Evolutionary conservation across 1,284 basidiomycete genomes (phyloP).

Genomic region (Cystobasidiaceae sp.): DNA sequence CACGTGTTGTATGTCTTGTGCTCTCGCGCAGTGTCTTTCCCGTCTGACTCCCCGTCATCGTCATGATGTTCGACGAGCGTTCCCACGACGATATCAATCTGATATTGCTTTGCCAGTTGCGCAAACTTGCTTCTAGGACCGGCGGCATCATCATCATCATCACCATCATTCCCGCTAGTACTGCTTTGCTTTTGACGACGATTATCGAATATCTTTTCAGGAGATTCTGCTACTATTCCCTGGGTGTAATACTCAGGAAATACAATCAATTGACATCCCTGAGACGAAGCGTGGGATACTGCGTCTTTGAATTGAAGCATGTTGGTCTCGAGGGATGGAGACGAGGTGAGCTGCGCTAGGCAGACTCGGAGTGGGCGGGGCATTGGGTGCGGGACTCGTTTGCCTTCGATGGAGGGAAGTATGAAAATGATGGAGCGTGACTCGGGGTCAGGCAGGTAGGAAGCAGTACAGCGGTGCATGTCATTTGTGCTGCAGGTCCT

Average conservation of each 20-base stretch:
- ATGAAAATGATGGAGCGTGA: neutral
- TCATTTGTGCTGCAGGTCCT: no score
- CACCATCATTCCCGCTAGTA: neutral
- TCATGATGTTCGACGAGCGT: slow-evolving; percentile 39
- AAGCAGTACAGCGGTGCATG: no score
- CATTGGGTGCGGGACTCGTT: neutral
- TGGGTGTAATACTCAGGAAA: slow-evolving; percentile 16
- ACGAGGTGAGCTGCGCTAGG: slow-evolving; percentile 9
- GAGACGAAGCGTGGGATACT: neutral
- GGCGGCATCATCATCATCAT: neutral
- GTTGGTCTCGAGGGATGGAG: neutral
- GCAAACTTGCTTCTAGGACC: slow-evolving; percentile 34
- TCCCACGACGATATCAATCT: slow-evolving; percentile 38
- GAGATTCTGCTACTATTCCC: slow-evolving; percentile 35
- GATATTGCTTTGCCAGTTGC: slow-evolving; percentile 33
- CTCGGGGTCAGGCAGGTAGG: neutral
- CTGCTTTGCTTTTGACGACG: slow-evolving; percentile 13
- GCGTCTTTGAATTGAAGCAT: neutral
- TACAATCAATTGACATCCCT: slow-evolving; percentile 10
- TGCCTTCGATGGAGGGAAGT: neutral
- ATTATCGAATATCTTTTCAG: slow-evolving; percentile 32
- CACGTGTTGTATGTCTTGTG: slow-evolving; percentile 31
- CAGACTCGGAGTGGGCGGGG: neutral
- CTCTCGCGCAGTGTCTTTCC: slow-evolving; percentile 14
- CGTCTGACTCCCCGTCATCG: slow-evolving; percentile 8